phyloP scores from a whole-genome alignment of 2,329 filamentous ascomycete species.

The Penicillium verrucosum region DNA sequence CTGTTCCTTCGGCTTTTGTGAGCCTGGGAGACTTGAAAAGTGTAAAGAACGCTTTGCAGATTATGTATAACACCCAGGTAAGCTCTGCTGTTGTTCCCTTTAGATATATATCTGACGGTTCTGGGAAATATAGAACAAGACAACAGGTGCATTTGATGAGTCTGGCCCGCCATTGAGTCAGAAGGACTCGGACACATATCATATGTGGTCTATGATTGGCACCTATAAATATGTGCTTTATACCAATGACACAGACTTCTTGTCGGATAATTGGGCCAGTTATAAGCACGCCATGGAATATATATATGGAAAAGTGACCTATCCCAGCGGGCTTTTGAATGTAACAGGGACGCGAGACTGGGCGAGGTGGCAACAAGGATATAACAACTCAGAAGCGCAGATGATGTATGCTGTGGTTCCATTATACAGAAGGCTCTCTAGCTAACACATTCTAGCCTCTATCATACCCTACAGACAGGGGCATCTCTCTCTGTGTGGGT shows the following conservation, averaged over 20 bases:
- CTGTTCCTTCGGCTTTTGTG: constrained; percentile 45
- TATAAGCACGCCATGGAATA: constrained; percentile 50
- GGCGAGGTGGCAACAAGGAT: constrained; percentile 51
- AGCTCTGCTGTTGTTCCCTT: not conserved
- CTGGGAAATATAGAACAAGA: constrained; percentile 17
- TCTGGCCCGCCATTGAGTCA: constrained; percentile 36
- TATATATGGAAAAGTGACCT: constrained; percentile 45
- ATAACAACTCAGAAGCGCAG: constrained; percentile 52
- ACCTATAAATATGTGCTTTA: constrained; percentile 59
- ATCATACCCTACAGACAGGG: constrained; percentile 54
- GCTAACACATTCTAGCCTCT: constrained; percentile 36
- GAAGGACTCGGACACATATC: constrained; percentile 36
- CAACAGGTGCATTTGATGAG: constrained; percentile 36
- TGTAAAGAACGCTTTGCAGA: constrained; percentile 47
- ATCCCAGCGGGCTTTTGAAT: constrained; percentile 47
- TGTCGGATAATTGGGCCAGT: constrained; percentile 47
- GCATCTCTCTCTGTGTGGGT: constrained; percentile 51
- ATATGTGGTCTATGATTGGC: constrained; percentile 56
- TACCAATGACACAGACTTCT: constrained; percentile 51
- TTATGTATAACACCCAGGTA: constrained; percentile 48
- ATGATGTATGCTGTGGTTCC: constrained; percentile 41
- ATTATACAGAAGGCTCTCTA: not conserved
- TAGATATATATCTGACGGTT: not conserved
- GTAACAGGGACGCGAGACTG: constrained; percentile 52
- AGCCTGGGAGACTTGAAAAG: constrained; percentile 47